Percentiles rank a stretch among this genome's conserved stretches.
phyloP scores from a whole-genome alignment of 192 early-diverging fungal species.

The Physocladia obscura region DNA sequence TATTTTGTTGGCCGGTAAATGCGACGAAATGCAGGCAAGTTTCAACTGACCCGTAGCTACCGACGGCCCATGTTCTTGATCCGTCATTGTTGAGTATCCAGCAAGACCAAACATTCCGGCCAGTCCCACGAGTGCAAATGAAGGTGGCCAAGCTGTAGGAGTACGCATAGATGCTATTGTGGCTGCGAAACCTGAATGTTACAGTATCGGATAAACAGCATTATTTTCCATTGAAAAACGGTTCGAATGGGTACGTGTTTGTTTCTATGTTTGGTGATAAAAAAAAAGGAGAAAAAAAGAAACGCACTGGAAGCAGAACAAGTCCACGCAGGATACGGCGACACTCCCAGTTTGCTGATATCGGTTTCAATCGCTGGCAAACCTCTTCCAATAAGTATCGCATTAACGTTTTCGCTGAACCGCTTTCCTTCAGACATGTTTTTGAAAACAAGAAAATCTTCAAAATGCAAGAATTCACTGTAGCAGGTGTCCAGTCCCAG shows the following conservation, averaged over 20 bases:
- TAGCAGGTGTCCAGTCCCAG: neutral
- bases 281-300: neutral
- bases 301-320: constrained; percentile 19
- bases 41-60: constrained; percentile 16
- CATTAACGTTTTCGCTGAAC: neutral
- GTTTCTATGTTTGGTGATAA: neutral
- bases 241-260: neutral
- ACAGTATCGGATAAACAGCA: too few species aligned
- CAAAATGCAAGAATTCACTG: neutral
- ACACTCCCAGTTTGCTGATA: constrained; percentile 6
- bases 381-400: neutral
- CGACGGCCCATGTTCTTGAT: constrained; percentile 22
- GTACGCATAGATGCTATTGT: neutral
- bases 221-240: neutral
- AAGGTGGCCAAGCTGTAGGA: constrained; percentile 10
- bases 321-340: constrained; percentile 26
- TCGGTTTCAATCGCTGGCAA: neutral
- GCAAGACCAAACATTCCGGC: constrained; percentile 19
- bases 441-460: neutral
- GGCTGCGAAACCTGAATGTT: neutral
- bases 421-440: neutral
- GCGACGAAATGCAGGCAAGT: neutral
- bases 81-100: constrained; percentile 6
- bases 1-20: neutral
- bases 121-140: constrained; percentile 22